Conservation (phyloP, 768 basidiomycete genomes). For the Hysterangium stoloniferum region DNA sequence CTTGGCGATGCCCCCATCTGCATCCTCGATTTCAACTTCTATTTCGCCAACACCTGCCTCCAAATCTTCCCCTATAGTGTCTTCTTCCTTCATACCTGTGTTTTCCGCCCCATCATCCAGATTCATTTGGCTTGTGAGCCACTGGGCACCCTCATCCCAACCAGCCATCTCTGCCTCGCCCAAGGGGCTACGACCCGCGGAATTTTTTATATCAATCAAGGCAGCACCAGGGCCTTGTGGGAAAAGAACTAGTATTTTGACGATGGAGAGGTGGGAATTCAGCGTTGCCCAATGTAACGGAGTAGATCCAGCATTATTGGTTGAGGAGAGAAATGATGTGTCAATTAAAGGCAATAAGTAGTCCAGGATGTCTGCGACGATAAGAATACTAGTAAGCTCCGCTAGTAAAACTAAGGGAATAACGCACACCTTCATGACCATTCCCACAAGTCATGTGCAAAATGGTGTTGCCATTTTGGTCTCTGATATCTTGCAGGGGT, state of each 20-base stretch:
- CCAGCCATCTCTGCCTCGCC: slow-evolving; percentile 73
- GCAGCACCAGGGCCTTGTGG: slow-evolving; percentile 53
- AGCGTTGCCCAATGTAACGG: slow-evolving; percentile 89
- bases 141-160: slow-evolving; percentile 79
- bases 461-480: slow-evolving; percentile 71
- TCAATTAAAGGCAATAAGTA: slow-evolving; percentile 58
- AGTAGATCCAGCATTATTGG: slow-evolving; percentile 71
- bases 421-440: slow-evolving; percentile 69
- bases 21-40: slow-evolving; percentile 65
- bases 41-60: slow-evolving; percentile 35
- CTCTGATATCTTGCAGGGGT: slow-evolving; percentile 43
- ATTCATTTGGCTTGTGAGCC: slow-evolving; percentile 77
- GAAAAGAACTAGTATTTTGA: slow-evolving; percentile 51
- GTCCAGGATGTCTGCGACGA: slow-evolving; percentile 56
- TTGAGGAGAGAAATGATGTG: slow-evolving; percentile 46
- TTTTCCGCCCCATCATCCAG: slow-evolving; percentile 38
- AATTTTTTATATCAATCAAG: slow-evolving; percentile 72
- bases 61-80: slow-evolving; percentile 24
- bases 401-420: slow-evolving; percentile 9
- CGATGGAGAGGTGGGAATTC: slow-evolving; percentile 64
- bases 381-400: slow-evolving; percentile 4
- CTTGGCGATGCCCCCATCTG: slow-evolving; percentile 58
- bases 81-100: slow-evolving; percentile 24
- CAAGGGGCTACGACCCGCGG: slow-evolving; percentile 65
- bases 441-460: slow-evolving; percentile 88